Base-by-base conservation (phyloP, 2,329 filamentous ascomycete genomes). In the Aspergillus novoparasiticus region DNA sequence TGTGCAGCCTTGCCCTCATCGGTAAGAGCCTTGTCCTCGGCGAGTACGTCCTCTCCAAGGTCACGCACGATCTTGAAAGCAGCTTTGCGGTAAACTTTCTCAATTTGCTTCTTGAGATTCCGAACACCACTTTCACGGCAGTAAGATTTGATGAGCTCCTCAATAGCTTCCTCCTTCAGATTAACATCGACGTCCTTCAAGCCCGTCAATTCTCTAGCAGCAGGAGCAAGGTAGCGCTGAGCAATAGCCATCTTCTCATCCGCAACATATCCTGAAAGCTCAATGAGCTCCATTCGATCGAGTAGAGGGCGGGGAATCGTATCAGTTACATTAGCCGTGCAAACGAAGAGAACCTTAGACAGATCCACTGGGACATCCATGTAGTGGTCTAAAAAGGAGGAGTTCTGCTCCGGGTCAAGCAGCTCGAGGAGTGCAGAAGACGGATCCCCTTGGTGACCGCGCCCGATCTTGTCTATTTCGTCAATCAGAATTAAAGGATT, bases 211-310 rank as follows among this genome's bases (percentile, higher is more conserved):
- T 97, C 94, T 79, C 96, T 96, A n/a, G 96, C 95, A 55, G 93
- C 90, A 9, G 95, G 95, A 0, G 92, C 92, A 30, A 99, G 87
- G 74, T 99, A 99, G 68, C 88, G 87, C 75, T 99, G 90, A 4
- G 95, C 95, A 72, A 99, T 99, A 3, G 95, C 94, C 89, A 96
- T 97, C 85, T 99, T 99, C 84, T 99, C 95, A 68, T 99, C 94
- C 0, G 94, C 89, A 57, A 99, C 94, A 74, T 99, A 99, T 12
- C 95, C 95, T 41, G 94, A 98, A 2, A 99, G 85, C 66, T 96
- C 89, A 69, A 99, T 99, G 72, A 98, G 88, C 78, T 99, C 95
- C 95, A 99, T 99, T 70, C 95, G 90, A 76, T 99, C 95, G 19
- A 98, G 85, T 0, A 99, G 85, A 3, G 95, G 96, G 48, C 94